These are phyloP conservation scores for Pyricularia grisea DNA, from an alignment of 2,329 filamentous ascomycete genomes.

Conservation along the genomic window DNA sequence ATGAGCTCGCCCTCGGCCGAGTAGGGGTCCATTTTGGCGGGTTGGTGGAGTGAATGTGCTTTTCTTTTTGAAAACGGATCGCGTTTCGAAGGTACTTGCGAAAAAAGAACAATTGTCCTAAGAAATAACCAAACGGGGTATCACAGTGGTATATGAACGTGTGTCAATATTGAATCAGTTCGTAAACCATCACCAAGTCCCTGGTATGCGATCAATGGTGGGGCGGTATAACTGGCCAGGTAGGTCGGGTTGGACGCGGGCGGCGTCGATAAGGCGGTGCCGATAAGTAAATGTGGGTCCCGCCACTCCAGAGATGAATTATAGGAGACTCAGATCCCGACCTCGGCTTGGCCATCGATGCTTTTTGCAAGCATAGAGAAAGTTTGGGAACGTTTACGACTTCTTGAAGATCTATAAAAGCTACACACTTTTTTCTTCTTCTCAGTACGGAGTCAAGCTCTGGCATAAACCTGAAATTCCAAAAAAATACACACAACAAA, in stretches of 20 bases:
- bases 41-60: background rate
- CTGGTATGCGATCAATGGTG: background rate
- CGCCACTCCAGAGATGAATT: background rate
- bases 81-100: background rate
- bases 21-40: conserved; percentile 55
- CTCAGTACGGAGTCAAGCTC: background rate
- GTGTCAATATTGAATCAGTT: background rate
- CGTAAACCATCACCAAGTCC: background rate
- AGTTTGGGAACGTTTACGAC: background rate
- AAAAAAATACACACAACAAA: background rate
- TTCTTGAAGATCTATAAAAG: background rate
- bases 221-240: background rate
- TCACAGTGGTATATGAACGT: background rate
- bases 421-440: background rate
- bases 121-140: background rate
- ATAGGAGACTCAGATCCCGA: background rate
- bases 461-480: background rate
- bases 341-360: background rate
- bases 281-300: background rate
- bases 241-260: background rate
- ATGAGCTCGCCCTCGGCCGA: conserved; percentile 63
- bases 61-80: background rate
- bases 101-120: background rate
- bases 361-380: background rate
- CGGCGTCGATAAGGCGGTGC: background rate